Evolutionary conservation across 148 eudicot species (phyloP), one percentile per base, ranked within the genome.

Genomic region (Spergularia bocconei): DNA sequence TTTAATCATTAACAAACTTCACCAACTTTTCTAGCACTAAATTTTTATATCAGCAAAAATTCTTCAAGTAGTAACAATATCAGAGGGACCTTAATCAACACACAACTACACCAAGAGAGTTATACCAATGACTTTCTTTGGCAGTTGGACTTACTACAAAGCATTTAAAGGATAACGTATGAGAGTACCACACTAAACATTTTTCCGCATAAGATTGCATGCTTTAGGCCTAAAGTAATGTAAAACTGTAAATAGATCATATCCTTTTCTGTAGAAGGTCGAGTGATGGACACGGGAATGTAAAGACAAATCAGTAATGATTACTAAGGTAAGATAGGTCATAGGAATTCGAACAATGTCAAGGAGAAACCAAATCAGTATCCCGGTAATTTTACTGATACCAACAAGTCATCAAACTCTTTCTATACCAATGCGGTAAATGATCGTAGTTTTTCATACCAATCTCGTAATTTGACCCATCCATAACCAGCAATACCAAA

Each of bases 111-210:
- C 39, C 58, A 69, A 69, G 52, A 23, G 41, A 23, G 58, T 69
- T 20, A 51, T 23, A 25, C 51, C 36, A 69, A 21, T 21, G 72
- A n/a, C n/a, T 21, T 69, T 13, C 72, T 21, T 13, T 6, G 39
- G 51, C 58, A 69, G 58, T 68, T 68, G 71, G 54, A 68, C 11
- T 68, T 25, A 11, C 16, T 36, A 47, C 19, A 33, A 67, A 69
- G 58, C 13, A 25, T 21, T 69, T 11, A 17, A 51, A 41, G 36
- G 25, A 7, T 69, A 68, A 50, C 23, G 57, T 20, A 69, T 23
- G 19, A 10, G 12, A 52, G 56, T 14, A 8, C 72, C 72, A 53
- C 59, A 69, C 72, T 52, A 59, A 69, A 69, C 47, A 23, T 16
- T 52, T 38, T 51, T 16, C 41, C 39, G 25, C 5, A 69, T 23